These are phyloP conservation scores for Paecilomyces variotii DNA, from an alignment of 2,329 filamentous ascomycete genomes.

Conservation along the genomic window DNA sequence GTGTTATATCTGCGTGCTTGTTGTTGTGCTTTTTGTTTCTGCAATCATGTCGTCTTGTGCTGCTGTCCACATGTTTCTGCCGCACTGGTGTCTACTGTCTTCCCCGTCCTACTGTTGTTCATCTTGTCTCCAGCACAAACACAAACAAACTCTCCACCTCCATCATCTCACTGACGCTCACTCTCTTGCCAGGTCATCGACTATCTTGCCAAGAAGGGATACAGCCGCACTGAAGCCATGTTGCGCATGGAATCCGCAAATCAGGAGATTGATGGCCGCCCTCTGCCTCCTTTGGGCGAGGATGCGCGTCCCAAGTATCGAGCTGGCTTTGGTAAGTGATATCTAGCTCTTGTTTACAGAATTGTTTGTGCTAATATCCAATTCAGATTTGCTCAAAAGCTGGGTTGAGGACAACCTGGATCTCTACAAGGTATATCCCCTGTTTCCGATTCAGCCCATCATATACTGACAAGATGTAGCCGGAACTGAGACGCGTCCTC, in stretches of 20 bases:
- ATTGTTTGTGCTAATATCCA: constrained; percentile 7
- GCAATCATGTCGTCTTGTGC: constrained; percentile 33
- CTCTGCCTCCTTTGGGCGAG: constrained; percentile 57
- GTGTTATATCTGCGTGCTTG: background rate
- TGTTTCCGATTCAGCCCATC: background rate
- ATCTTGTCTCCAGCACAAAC: constrained; percentile 2
- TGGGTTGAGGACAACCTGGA: constrained; percentile 93
- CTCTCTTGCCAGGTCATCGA: constrained; percentile 63
- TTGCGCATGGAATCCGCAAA: constrained; percentile 84
- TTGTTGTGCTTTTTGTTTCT: constrained; percentile 26
- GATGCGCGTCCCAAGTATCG: constrained; percentile 73
- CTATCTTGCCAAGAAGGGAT: constrained; percentile 91
- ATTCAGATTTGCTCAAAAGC: constrained; percentile 56
- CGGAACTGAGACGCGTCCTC: constrained; percentile 76
- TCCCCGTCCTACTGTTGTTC: background rate
- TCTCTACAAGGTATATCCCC: constrained; percentile 67
- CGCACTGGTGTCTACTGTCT: background rate
- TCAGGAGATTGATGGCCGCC: constrained; percentile 71
- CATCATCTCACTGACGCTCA: background rate
- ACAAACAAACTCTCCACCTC: background rate
- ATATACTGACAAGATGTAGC: constrained; percentile 39
- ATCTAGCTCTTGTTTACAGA: constrained; percentile 3
- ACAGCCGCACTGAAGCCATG: constrained; percentile 83
- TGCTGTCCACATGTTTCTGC: background rate
- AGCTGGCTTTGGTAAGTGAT: constrained; percentile 54